Evolutionary conservation across 2,329 filamentous ascomycete genomes (phyloP).

Genomic region (Neofusicoccum umdonicola): DNA sequence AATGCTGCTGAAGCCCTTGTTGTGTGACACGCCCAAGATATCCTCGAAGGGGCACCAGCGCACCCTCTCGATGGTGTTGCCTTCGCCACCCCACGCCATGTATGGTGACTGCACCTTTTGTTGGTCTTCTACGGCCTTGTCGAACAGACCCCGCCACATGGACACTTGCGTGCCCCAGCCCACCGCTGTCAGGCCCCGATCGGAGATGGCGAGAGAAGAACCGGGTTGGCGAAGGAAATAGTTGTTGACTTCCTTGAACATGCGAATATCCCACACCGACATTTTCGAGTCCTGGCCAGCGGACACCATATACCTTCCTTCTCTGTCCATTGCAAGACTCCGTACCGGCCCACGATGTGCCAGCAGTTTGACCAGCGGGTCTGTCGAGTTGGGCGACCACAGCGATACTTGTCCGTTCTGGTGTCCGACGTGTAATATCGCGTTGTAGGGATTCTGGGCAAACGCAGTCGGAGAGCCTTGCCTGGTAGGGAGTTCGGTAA

Average conservation of each 20-base stretch:
- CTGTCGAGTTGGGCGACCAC: conserved; percentile 89
- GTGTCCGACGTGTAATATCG: conserved; percentile 86
- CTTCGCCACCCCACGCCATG: conserved; percentile 88
- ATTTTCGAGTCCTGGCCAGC: conserved; percentile 86
- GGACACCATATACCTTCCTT: conserved; percentile 93
- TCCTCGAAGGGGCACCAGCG: conserved; percentile 96
- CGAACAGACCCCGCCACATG: conserved; percentile 88
- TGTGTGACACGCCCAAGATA: conserved; percentile 80
- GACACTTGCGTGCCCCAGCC: conserved; percentile 88
- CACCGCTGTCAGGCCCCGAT: conserved; percentile 81
- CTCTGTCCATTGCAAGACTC: conserved; percentile 78
- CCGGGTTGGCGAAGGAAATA: conserved; percentile 84
- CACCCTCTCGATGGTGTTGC: conserved; percentile 74
- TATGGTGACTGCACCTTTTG: conserved; percentile 80
- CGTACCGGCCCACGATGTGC: conserved; percentile 88
- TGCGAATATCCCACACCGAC: conserved; percentile 94
- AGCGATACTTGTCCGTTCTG: conserved; percentile 92
- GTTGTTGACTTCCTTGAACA: conserved; percentile 87
- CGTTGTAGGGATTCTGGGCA: conserved; percentile 87
- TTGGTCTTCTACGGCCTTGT: conserved; percentile 62
- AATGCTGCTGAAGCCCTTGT: conserved; percentile 82
- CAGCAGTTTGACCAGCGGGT: conserved; percentile 85
- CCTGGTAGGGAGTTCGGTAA: conserved; percentile 81
- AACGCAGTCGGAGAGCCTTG: conserved; percentile 81
- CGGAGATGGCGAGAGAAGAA: conserved; percentile 81